Evolutionary conservation across 257 asterid species (phyloP).

Genomic region (Galeopsis tetrahit): DNA sequence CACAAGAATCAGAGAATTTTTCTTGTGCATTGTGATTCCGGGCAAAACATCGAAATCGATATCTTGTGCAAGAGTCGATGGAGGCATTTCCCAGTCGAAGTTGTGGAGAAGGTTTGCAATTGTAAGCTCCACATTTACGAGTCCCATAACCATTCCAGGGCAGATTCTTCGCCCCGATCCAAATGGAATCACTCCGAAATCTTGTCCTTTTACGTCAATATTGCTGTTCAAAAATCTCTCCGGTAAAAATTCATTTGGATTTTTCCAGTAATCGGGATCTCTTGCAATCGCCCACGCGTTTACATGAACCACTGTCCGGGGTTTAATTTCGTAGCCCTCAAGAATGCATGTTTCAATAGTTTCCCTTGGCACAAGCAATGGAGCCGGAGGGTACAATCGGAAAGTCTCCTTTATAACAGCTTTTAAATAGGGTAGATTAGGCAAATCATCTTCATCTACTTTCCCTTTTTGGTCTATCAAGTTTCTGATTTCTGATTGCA

Average conservation of each 20-base stretch:
- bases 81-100: slow-evolving; percentile 24
- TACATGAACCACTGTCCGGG: slow-evolving; percentile 14
- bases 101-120: slow-evolving; percentile 18
- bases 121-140: slow-evolving; percentile 9
- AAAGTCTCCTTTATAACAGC: slow-evolving; percentile 24
- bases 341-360: slow-evolving; percentile 1
- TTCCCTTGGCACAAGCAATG: slow-evolving; percentile 22
- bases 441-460: slow-evolving; percentile 28
- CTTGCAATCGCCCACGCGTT: slow-evolving; percentile 20
- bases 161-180: slow-evolving; percentile 27
- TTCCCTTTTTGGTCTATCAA: background rate
- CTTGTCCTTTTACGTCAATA: background rate
- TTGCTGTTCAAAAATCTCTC: slow-evolving; percentile 13
- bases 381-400: slow-evolving; percentile 26
- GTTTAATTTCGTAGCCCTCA: slow-evolving; percentile 16
- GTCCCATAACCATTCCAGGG: slow-evolving; percentile 19
- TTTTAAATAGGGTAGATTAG: slow-evolving; percentile 24
- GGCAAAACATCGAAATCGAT: slow-evolving; percentile 2
- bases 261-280: slow-evolving; percentile 13
- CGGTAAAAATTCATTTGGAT: slow-evolving; percentile 11
- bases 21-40: slow-evolving; percentile 17
- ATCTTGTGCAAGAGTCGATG: background rate
- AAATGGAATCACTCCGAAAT: slow-evolving; percentile 24
- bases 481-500: slow-evolving; percentile 11
- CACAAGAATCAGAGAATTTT: slow-evolving; percentile 2